A percentile compares a stretch with the other conserved stretches of the same genome.
phyloP scores from a whole-genome alignment of 2,329 filamentous ascomycete species.

The Chrysoporthe cubensis region DNA sequence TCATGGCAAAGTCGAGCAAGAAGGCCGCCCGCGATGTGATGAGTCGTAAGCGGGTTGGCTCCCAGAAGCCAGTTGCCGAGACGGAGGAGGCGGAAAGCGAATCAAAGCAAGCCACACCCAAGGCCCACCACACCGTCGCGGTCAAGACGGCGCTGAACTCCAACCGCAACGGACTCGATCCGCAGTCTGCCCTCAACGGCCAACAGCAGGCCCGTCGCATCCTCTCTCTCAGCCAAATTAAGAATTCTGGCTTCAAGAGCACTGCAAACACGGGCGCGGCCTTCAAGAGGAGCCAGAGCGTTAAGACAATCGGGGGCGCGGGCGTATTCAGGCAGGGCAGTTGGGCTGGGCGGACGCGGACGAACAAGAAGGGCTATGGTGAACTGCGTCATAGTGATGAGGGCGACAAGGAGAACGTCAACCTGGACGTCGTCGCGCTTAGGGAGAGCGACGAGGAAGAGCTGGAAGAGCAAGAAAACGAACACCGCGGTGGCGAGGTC shows the following conservation, averaged over 20 bases:
- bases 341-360: conserved; percentile 59
- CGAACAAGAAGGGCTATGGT: conserved; percentile 50
- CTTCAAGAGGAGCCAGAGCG: conserved; percentile 78
- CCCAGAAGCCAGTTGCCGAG: conserved; percentile 42
- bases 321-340: conserved; percentile 67
- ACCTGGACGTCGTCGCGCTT: conserved; percentile 37
- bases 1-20: conserved; percentile 70
- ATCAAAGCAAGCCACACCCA: conserved; percentile 33
- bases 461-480: conserved; percentile 35
- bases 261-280: conserved; percentile 55
- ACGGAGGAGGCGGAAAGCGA: conserved; percentile 32
- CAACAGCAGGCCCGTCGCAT: conserved; percentile 71
- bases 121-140: conserved; percentile 35
- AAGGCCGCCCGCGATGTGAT: conserved; percentile 53
- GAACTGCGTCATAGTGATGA: conserved; percentile 68
- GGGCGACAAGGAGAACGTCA: conserved; percentile 43
- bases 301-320: conserved; percentile 61
- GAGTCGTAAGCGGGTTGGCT: conserved; percentile 60
- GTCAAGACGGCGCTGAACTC: conserved; percentile 60
- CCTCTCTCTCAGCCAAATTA: conserved; percentile 87
- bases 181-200: conserved; percentile 39
- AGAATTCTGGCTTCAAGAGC: conserved; percentile 52
- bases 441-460: conserved; percentile 67
- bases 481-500: conserved; percentile 31
- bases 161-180: conserved; percentile 53